Evolutionary conservation across 2,329 filamentous ascomycete genomes (phyloP).

Genomic region (Cephalotrichum gorgonifer): DNA sequence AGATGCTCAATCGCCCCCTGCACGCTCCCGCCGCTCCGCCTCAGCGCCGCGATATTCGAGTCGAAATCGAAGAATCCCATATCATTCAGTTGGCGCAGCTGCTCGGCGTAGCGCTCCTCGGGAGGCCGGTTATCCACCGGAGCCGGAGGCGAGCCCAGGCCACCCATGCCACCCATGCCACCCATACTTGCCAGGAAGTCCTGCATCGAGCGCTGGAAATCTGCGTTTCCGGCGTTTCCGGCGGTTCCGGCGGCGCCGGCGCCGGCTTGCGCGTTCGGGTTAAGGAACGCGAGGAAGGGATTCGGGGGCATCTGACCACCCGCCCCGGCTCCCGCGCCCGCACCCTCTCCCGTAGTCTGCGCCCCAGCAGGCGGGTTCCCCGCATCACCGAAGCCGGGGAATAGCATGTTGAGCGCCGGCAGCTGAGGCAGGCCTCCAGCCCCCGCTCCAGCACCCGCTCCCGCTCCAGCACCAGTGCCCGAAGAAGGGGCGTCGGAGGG

Average conservation of each 20-base stretch:
- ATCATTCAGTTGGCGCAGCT: constrained; percentile 88
- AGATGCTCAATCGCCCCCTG: constrained; percentile 82
- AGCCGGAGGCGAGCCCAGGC: constrained; percentile 12
- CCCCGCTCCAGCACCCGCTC: not conserved
- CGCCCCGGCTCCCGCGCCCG: not conserved
- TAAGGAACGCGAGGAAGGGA: constrained; percentile 3
- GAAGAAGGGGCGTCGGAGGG: constrained; percentile 34
- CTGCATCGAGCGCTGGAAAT: constrained; percentile 4
- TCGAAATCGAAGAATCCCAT: constrained; percentile 99
- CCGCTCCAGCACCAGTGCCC: constrained; percentile 13
- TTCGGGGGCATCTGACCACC: not conserved
- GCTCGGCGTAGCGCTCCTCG: constrained; percentile 84
- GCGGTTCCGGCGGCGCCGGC: not conserved
- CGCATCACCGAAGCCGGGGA: constrained; percentile 1
- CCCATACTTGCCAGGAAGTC: not conserved
- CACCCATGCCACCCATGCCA: constrained; percentile 7
- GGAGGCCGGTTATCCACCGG: constrained; percentile 78
- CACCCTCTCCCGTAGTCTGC: not conserved
- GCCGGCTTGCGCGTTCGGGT: not conserved
- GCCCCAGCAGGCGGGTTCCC: constrained; percentile 13
- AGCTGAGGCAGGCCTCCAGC: not conserved
- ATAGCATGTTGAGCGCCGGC: not conserved
- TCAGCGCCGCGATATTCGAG: constrained; percentile 75
- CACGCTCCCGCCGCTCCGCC: constrained; percentile 84
- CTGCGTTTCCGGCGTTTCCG: not conserved